phyloP scores from a whole-genome alignment of 139 green algal genomes.

The Tetradesmus lagerheimii region DNA sequence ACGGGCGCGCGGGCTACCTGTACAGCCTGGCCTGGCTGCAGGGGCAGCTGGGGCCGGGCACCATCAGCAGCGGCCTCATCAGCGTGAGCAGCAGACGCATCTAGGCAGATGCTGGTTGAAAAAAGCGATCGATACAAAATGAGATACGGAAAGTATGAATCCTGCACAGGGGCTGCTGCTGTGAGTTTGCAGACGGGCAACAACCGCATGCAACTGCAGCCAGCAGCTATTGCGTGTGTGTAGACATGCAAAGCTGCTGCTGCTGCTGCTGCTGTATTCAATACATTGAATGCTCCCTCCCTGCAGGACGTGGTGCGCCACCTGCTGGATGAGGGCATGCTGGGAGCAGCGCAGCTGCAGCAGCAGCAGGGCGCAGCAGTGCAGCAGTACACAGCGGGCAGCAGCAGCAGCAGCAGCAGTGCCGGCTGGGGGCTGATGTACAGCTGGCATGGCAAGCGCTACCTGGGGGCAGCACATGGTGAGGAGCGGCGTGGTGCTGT shows the following conservation, averaged over 20 bases:
- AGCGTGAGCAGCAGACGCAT: not conserved
- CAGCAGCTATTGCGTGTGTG: not conserved
- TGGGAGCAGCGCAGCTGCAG: not conserved
- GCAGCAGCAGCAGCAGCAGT: conserved; percentile 21
- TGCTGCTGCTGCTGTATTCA: not conserved
- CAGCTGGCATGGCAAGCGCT: conserved; percentile 70
- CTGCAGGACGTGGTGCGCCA: conserved; percentile 41
- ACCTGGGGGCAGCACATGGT: conserved; percentile 72
- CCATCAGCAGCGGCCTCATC: not conserved
- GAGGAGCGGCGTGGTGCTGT: too few relatives aligned
- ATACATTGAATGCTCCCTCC: too few relatives aligned
- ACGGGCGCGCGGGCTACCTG: conserved; percentile 68
- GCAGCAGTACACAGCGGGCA: not conserved
- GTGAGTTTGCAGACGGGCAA: too few relatives aligned
- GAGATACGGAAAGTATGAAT: too few relatives aligned
- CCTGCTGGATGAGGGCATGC: conserved; percentile 48
- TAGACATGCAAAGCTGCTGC: too few relatives aligned
- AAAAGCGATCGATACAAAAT: too few relatives aligned
- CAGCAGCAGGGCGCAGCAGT: not conserved
- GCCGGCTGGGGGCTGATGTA: conserved; percentile 60
- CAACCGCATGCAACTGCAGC: not conserved
- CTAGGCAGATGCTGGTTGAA: not conserved
- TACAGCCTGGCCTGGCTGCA: conserved; percentile 57
- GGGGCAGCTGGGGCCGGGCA: conserved; percentile 40
- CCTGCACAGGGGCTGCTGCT: too few relatives aligned